Conservation (phyloP, 495 filamentous ascomycete species). For the Daldinia vernicosa region DNA sequence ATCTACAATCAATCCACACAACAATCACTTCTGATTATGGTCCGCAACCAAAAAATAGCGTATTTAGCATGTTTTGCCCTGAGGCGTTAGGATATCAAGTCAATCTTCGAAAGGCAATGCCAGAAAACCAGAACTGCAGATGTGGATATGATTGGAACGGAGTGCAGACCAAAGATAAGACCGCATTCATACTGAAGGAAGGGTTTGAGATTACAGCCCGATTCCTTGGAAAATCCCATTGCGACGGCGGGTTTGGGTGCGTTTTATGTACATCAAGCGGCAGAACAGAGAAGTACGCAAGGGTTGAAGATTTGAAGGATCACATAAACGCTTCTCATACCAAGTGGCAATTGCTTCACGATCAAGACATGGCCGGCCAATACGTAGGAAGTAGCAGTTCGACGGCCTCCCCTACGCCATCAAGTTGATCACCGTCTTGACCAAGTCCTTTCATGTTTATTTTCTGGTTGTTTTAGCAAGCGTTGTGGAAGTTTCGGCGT, state of each 20-base stretch:
- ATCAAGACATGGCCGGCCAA: slow-evolving; percentile 48
- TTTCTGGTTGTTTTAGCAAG: not conserved
- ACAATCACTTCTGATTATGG: slow-evolving; percentile 16
- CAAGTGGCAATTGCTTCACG: slow-evolving; percentile 55
- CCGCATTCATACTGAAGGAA: slow-evolving; percentile 40
- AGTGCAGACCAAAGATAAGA: slow-evolving; percentile 6
- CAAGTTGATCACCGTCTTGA: not conserved
- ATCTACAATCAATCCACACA: slow-evolving; percentile 33
- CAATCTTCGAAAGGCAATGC: slow-evolving; percentile 40
- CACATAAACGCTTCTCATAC: slow-evolving; percentile 50
- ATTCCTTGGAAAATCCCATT: slow-evolving; percentile 53
- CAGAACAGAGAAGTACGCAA: slow-evolving; percentile 46
- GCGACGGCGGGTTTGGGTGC: slow-evolving; percentile 45
- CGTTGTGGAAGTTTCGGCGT: not conserved
- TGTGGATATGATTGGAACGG: slow-evolving; percentile 51
- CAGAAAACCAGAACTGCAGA: slow-evolving; percentile 41
- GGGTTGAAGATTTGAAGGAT: slow-evolving; percentile 40
- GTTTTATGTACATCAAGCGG: slow-evolving; percentile 45
- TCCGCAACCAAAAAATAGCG: slow-evolving; percentile 48
- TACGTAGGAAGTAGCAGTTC: not conserved
- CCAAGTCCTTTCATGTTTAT: not conserved
- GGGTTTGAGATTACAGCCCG: slow-evolving; percentile 50
- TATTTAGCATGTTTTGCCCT: slow-evolving; percentile 53
- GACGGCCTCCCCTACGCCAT: not conserved
- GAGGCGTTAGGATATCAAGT: slow-evolving; percentile 52